Evolutionary conservation across 805 yeast genomes (phyloP), one percentile per base, ranked within the genome.

Genomic region (Candida peoriensis): DNA sequence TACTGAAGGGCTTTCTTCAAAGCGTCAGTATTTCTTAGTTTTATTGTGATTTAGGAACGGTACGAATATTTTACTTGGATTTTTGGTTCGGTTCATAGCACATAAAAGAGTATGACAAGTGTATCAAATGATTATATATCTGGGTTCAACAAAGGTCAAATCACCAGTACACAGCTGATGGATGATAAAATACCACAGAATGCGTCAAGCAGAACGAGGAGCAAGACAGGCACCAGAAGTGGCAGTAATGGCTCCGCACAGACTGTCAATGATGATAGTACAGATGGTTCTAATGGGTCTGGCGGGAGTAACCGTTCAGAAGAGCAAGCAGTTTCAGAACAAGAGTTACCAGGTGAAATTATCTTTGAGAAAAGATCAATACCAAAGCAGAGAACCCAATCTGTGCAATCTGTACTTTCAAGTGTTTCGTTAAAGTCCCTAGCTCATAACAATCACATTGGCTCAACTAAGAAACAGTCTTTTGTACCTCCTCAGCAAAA

Each of bases 321-420:
- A n/a, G n/a, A n/a, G n/a, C n/a, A 25, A 15, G 28, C 28, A 4
- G 15, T 25, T 3, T 15, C 16, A 78, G 60, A 80, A 72, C 55
- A 80, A 58, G 58, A 74, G 75, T 60, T 84, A 86, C 46, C 89
- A 68, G 55, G 74, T 67, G 37, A 86, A 72, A 60, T 82, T 77
- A 58, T 72, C 60, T 53, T 77, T 57, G 57, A 76, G 68, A 67
- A 79, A 74, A 47, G 76, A 57, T 90, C 95, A 70, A 69, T 84
- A 4, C 63, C 68, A 4, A 54, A 63, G 35, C 53, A 56, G 32
- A 48, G 70, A 38, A 54, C 64, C 1, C 65, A 61, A 28, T 59
- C 65, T 2, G 63, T 60, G 1, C 70, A 64, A 43, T 60, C 66
- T 25, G 68, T 64, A 8, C 46, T 66, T 25, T 63, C 68, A 13